Percentiles rank a stretch among this genome's conserved stretches.
Evolutionary conservation across 2,329 filamentous ascomycete species (phyloP).

Genomic region (Hymenotorrendiella dingleyae): DNA sequence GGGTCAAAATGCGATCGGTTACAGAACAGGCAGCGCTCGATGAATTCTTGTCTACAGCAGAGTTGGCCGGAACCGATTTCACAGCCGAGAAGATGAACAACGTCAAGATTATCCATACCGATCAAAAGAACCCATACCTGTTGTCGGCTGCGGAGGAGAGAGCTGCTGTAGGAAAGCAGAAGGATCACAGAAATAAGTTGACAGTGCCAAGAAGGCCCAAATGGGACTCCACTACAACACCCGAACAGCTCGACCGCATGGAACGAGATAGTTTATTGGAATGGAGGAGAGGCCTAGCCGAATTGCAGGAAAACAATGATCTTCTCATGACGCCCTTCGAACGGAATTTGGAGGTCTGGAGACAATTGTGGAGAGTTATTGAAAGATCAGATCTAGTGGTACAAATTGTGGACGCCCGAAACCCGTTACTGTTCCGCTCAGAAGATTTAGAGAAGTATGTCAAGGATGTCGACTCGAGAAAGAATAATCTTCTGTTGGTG

Average conservation of each 20-base stretch:
- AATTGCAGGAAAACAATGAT: conserved; percentile 90
- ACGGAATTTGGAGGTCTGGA: conserved; percentile 94
- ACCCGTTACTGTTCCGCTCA: conserved; percentile 87
- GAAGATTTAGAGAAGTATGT: conserved; percentile 93
- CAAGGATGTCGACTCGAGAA: conserved; percentile 81
- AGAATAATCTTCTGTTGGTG: conserved; percentile 86
- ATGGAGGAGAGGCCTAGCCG: conserved; percentile 86
- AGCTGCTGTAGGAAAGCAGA: conserved; percentile 72
- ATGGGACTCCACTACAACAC: conserved; percentile 83
- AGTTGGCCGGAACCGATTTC: conserved; percentile 97
- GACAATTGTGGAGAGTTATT: conserved; percentile 96
- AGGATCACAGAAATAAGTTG: conserved; percentile 68
- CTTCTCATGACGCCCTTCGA: conserved; percentile 97
- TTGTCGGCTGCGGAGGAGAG: conserved; percentile 81
- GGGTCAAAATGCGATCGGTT: conserved; percentile 99
- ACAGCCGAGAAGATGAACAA: conserved; percentile 99
- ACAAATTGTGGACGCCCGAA: conserved; percentile 96
- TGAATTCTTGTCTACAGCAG: conserved; percentile 92
- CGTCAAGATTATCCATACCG: conserved; percentile 95
- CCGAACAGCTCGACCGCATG: conserved; percentile 68
- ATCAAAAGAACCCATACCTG: conserved; percentile 93
- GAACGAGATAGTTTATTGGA: conserved; percentile 78
- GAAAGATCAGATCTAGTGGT: conserved; percentile 93
- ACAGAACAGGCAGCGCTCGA: conserved; percentile 95
- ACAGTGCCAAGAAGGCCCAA: conserved; percentile 85